These are phyloP conservation scores for Trebouxia sp. DNA, from an alignment of 139 green algal species.

Conservation along the genomic window DNA sequence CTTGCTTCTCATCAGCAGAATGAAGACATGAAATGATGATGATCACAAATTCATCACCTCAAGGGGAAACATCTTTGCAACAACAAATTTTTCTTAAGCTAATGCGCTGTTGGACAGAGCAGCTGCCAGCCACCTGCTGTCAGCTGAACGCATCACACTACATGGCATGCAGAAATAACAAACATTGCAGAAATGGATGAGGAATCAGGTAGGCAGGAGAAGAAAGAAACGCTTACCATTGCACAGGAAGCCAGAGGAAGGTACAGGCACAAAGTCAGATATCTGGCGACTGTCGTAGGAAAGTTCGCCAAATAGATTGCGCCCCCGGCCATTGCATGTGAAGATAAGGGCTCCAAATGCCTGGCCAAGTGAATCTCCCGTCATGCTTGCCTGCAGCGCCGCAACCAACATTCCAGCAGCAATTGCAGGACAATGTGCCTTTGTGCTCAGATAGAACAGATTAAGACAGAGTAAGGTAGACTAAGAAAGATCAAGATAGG, in stretches of 20 bases:
- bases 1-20: too few relatives aligned
- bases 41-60: too few relatives aligned
- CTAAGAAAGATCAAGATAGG: too few relatives aligned
- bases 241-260: constrained; percentile 55
- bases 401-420: background rate
- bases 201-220: background rate
- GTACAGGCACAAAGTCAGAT: constrained; percentile 54
- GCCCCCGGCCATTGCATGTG: constrained; percentile 64
- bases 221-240: constrained; percentile 59
- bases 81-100: too few relatives aligned
- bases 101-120: too few relatives aligned
- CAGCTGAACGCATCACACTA: too few relatives aligned
- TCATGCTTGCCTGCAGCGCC: constrained; percentile 28
- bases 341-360: constrained; percentile 66
- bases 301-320: constrained; percentile 45
- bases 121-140: too few relatives aligned
- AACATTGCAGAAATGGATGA: background rate
- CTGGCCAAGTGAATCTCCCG: background rate
- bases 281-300: constrained; percentile 57
- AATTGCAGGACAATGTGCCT: too few relatives aligned
- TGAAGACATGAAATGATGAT: too few relatives aligned
- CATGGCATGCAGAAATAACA: background rate
- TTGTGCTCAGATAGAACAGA: too few relatives aligned
- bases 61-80: too few relatives aligned
- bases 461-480: too few relatives aligned